Conservation (phyloP, 148 eudicot species). For the Rhododendron henanense region DNA sequence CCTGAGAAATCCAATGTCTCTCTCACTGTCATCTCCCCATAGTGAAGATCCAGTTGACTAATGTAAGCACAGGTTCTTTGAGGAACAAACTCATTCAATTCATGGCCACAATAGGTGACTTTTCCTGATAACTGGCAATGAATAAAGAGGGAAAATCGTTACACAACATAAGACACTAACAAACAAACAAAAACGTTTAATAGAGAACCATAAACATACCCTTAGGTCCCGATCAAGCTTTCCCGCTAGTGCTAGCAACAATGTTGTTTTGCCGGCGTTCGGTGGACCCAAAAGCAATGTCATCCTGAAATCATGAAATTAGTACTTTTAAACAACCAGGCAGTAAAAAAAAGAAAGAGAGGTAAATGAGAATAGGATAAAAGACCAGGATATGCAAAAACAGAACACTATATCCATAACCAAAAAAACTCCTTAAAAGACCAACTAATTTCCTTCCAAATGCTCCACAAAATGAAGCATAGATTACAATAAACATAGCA, state of each 20-base stretch:
- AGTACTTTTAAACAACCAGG: not conserved
- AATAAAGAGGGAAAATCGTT: not conserved
- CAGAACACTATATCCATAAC: not conserved
- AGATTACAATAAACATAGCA: not conserved
- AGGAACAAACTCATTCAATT: conserved; percentile 35
- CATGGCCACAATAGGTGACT: conserved; percentile 44
- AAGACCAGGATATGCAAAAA: not conserved
- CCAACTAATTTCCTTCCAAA: not conserved
- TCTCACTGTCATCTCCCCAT: conserved; percentile 51
- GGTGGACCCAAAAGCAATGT: conserved; percentile 52
- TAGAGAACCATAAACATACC: conserved; percentile 10
- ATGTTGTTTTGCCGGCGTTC: conserved; percentile 42
- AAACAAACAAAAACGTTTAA: not conserved
- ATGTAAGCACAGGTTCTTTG: conserved; percentile 47
- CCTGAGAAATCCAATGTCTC: conserved; percentile 45
- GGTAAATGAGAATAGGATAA: not conserved
- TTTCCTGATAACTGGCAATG: conserved; percentile 22
- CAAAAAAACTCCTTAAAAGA: not conserved
- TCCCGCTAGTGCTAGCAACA: conserved; percentile 39
- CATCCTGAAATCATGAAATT: conserved; percentile 20
- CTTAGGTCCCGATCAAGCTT: conserved; percentile 33
- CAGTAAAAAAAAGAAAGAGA: not conserved
- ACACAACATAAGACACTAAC: not conserved
- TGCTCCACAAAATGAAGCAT: not conserved
- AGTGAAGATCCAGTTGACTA: conserved; percentile 47